These are phyloP conservation scores for Saturnispora galanensis DNA, from an alignment of 805 yeast genomes.

Conservation along the genomic window DNA sequence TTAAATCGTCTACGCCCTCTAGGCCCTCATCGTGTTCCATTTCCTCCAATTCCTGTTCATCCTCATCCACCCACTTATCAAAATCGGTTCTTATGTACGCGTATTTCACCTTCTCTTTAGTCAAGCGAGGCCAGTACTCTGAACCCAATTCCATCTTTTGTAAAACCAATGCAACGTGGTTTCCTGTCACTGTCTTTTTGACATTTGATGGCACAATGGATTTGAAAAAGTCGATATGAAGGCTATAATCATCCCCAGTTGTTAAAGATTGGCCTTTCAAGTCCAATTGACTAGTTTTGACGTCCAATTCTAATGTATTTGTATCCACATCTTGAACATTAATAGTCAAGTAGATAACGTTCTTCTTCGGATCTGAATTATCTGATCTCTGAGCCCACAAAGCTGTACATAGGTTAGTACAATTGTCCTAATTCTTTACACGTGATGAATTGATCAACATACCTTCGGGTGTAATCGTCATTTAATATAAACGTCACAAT, in stretches of 20 bases:
- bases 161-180: conserved; percentile 53
- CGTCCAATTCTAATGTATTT: conserved; percentile 32
- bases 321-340: conserved; percentile 55
- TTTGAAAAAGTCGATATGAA: conserved; percentile 65
- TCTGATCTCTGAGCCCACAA: conserved; percentile 96
- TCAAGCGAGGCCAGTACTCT: conserved; percentile 94
- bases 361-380: conserved; percentile 61
- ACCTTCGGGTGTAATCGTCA: conserved; percentile 27
- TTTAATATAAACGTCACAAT: conserved; percentile 2
- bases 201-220: conserved; percentile 64
- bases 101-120: conserved; percentile 72
- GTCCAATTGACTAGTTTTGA: conserved; percentile 45
- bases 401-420: conserved; percentile 30
- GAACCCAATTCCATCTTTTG: conserved; percentile 57
- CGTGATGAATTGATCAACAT: conserved; percentile 10
- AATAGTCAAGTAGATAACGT: conserved; percentile 66
- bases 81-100: conserved; percentile 88
- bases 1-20: conserved; percentile 16
- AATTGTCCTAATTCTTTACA: too few relatives aligned
- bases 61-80: conserved; percentile 98
- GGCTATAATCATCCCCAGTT: conserved; percentile 40
- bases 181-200: conserved; percentile 47
- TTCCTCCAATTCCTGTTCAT: conserved; percentile 78
- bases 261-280: conserved; percentile 41
- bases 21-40: conserved; percentile 24